A percentile compares a stretch with the other conserved stretches of the same genome.
Evolutionary conservation across 2,329 filamentous ascomycete species (phyloP).

Genomic region (Coniochaeta pulveracea): DNA sequence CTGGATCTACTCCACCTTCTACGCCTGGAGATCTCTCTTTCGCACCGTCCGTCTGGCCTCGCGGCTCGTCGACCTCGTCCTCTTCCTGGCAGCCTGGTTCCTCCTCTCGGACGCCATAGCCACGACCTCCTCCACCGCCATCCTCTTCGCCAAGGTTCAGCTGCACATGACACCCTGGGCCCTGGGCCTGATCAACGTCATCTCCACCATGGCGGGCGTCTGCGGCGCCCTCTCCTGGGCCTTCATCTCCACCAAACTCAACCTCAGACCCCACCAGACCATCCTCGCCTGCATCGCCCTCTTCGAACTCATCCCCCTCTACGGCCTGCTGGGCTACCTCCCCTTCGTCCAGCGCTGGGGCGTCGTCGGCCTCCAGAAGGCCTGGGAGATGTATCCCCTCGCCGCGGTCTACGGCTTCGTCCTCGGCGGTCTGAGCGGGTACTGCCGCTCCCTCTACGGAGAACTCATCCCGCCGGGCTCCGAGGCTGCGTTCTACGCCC

Average conservation of each 20-base stretch:
- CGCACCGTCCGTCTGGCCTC: slow-evolving; percentile 68
- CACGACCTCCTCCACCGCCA: slow-evolving; percentile 86
- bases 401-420: slow-evolving; percentile 89
- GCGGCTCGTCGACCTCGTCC: slow-evolving; percentile 58
- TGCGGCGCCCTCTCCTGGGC: slow-evolving; percentile 86
- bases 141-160: slow-evolving; percentile 90
- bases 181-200: slow-evolving; percentile 85
- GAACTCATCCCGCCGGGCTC: slow-evolving; percentile 90
- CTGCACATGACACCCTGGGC: slow-evolving; percentile 82
- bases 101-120: slow-evolving; percentile 88
- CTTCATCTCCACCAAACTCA: slow-evolving; percentile 57
- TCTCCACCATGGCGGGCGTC: slow-evolving; percentile 75
- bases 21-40: slow-evolving; percentile 79
- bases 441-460: slow-evolving; percentile 85
- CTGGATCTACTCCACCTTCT: slow-evolving; percentile 63
- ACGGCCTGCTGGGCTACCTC: slow-evolving; percentile 80
- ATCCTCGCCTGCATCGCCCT: slow-evolving; percentile 84
- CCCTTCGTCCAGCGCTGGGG: slow-evolving; percentile 66
- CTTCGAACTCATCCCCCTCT: slow-evolving; percentile 87
- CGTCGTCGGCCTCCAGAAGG: slow-evolving; percentile 75
- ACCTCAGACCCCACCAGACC: slow-evolving; percentile 69
- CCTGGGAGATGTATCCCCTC: slow-evolving; percentile 94
- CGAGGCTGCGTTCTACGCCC: slow-evolving; percentile 89
- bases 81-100: slow-evolving; percentile 87
- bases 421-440: slow-evolving; percentile 81